Evolutionary conservation across 495 filamentous ascomycete genomes (phyloP).

Genomic region (Chaetomium cochliodes): DNA sequence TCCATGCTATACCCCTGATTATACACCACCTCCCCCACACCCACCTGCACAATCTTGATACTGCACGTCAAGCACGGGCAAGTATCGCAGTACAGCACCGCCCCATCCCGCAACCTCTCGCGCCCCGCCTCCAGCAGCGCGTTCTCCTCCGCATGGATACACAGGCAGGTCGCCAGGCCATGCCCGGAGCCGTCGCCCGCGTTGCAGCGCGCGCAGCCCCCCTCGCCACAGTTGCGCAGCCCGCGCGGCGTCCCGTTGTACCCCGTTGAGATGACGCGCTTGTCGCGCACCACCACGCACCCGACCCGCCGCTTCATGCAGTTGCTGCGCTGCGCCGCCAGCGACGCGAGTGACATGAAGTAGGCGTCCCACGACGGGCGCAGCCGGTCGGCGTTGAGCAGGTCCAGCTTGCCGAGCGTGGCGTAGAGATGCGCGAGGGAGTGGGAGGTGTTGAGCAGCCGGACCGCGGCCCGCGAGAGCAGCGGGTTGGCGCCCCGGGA

Average conservation of each 20-base stretch:
- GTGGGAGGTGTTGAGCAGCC: conserved; percentile 78
- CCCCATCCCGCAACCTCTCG: conserved; percentile 76
- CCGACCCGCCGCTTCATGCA: conserved; percentile 98
- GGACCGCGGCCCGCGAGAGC: conserved; percentile 74
- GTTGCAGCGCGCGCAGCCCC: conserved; percentile 90
- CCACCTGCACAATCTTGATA: conserved; percentile 95
- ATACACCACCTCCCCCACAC: conserved; percentile 93
- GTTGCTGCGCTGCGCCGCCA: conserved; percentile 88
- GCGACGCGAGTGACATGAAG: conserved; percentile 92
- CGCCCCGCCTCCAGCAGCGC: conserved; percentile 90
- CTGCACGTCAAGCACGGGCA: conserved; percentile 98
- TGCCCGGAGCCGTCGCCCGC: conserved; percentile 62
- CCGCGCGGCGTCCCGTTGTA: conserved; percentile 95
- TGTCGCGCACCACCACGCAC: conserved; percentile 87
- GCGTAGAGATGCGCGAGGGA: conserved; percentile 66
- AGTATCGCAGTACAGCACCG: conserved; percentile 91
- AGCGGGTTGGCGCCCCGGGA: conserved; percentile 65
- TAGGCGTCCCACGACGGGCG: conserved; percentile 96
- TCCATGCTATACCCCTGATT: conserved; percentile 94
- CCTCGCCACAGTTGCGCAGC: conserved; percentile 85
- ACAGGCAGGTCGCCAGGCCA: conserved; percentile 81
- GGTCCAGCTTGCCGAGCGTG: conserved; percentile 65
- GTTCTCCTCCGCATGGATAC: conserved; percentile 96
- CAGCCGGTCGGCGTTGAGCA: conserved; percentile 74
- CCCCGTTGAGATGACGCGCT: conserved; percentile 89